phyloP scores from a whole-genome alignment of 192 early-diverging fungal species.

The Dissophora ornata region DNA sequence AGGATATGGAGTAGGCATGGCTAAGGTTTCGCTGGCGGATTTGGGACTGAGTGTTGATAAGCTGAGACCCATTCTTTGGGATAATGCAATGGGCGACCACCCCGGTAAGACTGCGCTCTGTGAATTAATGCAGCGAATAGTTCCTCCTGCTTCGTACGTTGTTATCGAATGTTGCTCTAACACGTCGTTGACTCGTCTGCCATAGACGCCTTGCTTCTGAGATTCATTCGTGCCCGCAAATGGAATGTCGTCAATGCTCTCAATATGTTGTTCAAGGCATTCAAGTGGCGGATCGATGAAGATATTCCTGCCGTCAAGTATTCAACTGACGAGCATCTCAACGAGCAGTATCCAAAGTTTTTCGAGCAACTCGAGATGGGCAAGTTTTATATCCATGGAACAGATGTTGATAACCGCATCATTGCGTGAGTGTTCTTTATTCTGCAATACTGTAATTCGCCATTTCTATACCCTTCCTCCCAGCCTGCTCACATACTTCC shows the following conservation, averaged over 20 bases:
- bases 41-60: conserved; percentile 32
- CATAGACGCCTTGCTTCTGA: conserved; percentile 74
- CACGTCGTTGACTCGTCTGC: neutral
- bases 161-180: too few relatives aligned
- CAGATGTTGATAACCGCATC: conserved; percentile 48
- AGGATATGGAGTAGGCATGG: conserved; percentile 31
- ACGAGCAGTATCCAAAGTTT: conserved; percentile 46
- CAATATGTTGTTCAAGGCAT: conserved; percentile 73
- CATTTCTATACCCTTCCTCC: too few relatives aligned
- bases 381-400: conserved; percentile 60
- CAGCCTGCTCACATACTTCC: too few relatives aligned
- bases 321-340: conserved; percentile 67
- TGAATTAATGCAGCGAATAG: too few relatives aligned
- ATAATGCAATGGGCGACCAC: conserved; percentile 47
- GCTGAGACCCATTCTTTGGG: conserved; percentile 40
- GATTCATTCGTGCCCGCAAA: conserved; percentile 90
- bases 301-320: conserved; percentile 65
- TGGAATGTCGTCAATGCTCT: conserved; percentile 85
- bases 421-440: conserved; percentile 42
- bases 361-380: conserved; percentile 54
- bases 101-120: too few relatives aligned
- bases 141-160: too few relatives aligned
- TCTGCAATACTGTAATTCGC: neutral
- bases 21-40: conserved; percentile 31
- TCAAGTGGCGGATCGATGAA: conserved; percentile 80